phyloP scores from a whole-genome alignment of 2,329 filamentous ascomycete genomes.

The Fusarium sambucinum region DNA sequence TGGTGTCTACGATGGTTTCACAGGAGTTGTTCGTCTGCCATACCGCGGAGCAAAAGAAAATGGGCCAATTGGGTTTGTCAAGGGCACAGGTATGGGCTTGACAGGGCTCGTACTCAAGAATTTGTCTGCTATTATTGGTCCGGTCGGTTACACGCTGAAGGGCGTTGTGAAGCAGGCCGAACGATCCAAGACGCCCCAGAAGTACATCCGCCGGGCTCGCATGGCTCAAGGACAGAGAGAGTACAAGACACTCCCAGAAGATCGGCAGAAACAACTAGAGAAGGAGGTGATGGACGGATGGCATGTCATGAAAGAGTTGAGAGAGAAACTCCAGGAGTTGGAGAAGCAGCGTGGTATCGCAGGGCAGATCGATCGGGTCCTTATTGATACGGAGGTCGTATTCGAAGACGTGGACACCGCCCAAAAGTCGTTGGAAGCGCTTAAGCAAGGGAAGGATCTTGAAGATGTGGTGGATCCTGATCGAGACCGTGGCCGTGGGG shows the following conservation, averaged over 20 bases:
- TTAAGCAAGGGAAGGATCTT: constrained; percentile 58
- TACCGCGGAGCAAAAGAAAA: constrained; percentile 67
- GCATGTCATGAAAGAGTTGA: constrained; percentile 51
- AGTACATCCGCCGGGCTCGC: constrained; percentile 67
- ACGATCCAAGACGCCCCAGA: constrained; percentile 64
- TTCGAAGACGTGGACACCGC: constrained; percentile 65
- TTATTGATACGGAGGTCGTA: constrained; percentile 49
- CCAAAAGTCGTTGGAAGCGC: constrained; percentile 59
- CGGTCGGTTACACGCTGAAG: constrained; percentile 72
- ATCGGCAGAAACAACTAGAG: constrained; percentile 46
- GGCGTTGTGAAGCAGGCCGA: constrained; percentile 71
- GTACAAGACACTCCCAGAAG: constrained; percentile 51
- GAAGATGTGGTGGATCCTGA: constrained; percentile 44
- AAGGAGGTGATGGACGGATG: constrained; percentile 51
- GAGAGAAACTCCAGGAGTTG: constrained; percentile 45
- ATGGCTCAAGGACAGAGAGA: constrained; percentile 70
- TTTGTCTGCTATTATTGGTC: constrained; percentile 70
- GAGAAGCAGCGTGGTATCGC: constrained; percentile 56
- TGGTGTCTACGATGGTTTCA: constrained; percentile 74
- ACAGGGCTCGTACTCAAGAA: constrained; percentile 75
- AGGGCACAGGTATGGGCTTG: constrained; percentile 72
- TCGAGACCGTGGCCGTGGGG: constrained; percentile 22
- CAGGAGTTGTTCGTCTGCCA: constrained; percentile 71
- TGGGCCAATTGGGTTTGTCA: constrained; percentile 60
- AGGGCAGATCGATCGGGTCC: constrained; percentile 50